Evolutionary conservation across 2,329 filamentous ascomycete genomes (phyloP), one percentile per base, ranked within the genome.

Genomic region (Fusarium musae): DNA sequence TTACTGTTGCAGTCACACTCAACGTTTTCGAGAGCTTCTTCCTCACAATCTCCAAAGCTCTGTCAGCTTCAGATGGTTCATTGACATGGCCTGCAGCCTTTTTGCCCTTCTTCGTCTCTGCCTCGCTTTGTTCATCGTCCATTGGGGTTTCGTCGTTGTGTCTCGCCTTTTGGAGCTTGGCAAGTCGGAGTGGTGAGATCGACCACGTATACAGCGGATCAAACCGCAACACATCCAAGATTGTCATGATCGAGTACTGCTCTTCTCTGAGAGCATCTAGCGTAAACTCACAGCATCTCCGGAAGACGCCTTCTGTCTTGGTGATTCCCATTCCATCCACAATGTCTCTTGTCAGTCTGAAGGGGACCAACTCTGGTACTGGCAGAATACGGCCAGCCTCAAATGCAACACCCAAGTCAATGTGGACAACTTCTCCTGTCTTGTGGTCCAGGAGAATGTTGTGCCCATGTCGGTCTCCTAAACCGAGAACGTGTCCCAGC

Each of bases 171-270:
- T 92, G 90, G 62, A 92, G 82, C 77, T 91, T 92, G 44, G 89
- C 89, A 65, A 92, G 82, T 26, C 90, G 86, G 39, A 92, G 85
- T 0, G 90, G 90, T 16, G 93, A 96, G 63, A 98, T 91, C 40
- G 94, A 96, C 96, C 96, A 99, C 69, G 91, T 96, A 82, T 98
- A 97, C 69, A 99, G 85, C 2, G 96, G 97, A 86, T 99, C 96
- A 82, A 98, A 98, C n/a, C 97, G 93, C 66, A 99, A 85, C 28
- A 99, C 97, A 79, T 99, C 97, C 26, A 99, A 90, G 59, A 99
- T 95, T 1, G 96, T 98, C 95, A 98, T 98, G 84, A 99, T 99
- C 49, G 93, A 95, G 80, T 97, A 97, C 17, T 93, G 93, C 81
- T 99, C 96, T 77, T 97, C 93, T n/a, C 96, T 92, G 40, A 99